Percentiles rank a stretch among this genome's conserved stretches.
Conservation (phyloP, 352 stramenopile species). For the Plasmopara muralis region DNA sequence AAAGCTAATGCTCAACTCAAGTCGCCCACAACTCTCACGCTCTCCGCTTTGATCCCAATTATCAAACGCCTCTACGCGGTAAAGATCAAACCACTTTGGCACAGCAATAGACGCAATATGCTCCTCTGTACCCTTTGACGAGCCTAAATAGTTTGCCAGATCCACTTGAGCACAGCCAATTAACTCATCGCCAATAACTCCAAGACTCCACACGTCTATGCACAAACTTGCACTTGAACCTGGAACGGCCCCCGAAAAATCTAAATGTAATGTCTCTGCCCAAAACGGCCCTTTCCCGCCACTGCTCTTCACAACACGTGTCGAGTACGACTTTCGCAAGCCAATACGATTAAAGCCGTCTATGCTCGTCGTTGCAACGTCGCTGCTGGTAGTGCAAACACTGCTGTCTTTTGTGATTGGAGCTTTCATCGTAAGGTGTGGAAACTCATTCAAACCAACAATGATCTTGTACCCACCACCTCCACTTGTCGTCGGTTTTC, state of each 20-base stretch:
- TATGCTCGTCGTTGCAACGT: constrained; percentile 19
- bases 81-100: constrained; percentile 73
- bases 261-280: constrained; percentile 69
- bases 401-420: constrained; percentile 11
- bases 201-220: constrained; percentile 68
- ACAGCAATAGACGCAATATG: constrained; percentile 62
- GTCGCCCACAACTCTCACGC: constrained; percentile 35
- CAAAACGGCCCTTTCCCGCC: constrained; percentile 54
- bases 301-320: constrained; percentile 45
- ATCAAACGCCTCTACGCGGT: constrained; percentile 44
- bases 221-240: constrained; percentile 68
- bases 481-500: constrained; percentile 33
- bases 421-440: constrained; percentile 51
- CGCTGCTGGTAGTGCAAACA: constrained; percentile 12
- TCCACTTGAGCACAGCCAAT: constrained; percentile 75
- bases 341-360: constrained; percentile 47
- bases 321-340: constrained; percentile 61
- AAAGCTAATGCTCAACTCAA: constrained; percentile 81
- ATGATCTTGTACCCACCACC: constrained; percentile 59
- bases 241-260: constrained; percentile 71
- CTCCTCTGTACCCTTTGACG: constrained; percentile 54
- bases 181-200: constrained; percentile 75
- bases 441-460: constrained; percentile 67
- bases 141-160: constrained; percentile 56
- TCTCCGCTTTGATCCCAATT: constrained; percentile 16